Conservation (phyloP, 176 grass and related monocot species). For the Eremochloa ophiuroides region DNA sequence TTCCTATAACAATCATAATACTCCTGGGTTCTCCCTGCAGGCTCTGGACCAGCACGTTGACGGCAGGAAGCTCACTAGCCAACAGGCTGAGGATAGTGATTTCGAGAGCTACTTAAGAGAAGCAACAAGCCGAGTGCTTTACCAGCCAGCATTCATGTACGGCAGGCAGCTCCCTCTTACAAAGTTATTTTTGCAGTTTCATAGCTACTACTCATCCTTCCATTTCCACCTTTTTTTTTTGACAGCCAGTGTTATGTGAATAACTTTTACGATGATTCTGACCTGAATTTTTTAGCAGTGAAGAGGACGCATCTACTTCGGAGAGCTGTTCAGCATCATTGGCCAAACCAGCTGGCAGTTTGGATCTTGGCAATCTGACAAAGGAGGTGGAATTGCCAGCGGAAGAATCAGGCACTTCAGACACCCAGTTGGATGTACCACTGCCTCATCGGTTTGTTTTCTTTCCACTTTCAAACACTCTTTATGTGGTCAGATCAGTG, state of each 20-base stretch:
- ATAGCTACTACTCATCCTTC: neutral
- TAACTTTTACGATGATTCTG: neutral
- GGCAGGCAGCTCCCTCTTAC: too few relatives aligned
- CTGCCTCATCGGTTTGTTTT: slow-evolving; percentile 27
- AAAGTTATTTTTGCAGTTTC: neutral
- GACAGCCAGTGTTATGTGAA: neutral
- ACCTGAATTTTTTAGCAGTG: slow-evolving; percentile 9
- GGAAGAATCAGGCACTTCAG: slow-evolving; percentile 14
- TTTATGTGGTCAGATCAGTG: neutral
- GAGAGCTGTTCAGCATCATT: neutral
- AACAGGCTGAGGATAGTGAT: slow-evolving; percentile 39
- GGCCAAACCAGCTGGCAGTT: neutral
- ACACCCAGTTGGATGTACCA: slow-evolving; percentile 12
- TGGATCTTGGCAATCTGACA: neutral
- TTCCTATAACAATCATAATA: too few relatives aligned
- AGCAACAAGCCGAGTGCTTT: slow-evolving; percentile 28
- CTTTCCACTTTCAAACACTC: neutral
- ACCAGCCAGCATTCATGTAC: slow-evolving; percentile 40
- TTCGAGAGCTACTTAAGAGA: slow-evolving; percentile 47
- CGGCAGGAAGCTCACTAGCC: neutral
- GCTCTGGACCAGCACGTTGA: slow-evolving; percentile 35
- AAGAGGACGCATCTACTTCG: slow-evolving; percentile 7
- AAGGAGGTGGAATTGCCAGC: slow-evolving; percentile 15
- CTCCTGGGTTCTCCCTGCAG: neutral
- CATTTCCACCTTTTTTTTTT: neutral